Base-by-base conservation (phyloP, 108 stramenopile species). In the Nitzschia sp. region DNA sequence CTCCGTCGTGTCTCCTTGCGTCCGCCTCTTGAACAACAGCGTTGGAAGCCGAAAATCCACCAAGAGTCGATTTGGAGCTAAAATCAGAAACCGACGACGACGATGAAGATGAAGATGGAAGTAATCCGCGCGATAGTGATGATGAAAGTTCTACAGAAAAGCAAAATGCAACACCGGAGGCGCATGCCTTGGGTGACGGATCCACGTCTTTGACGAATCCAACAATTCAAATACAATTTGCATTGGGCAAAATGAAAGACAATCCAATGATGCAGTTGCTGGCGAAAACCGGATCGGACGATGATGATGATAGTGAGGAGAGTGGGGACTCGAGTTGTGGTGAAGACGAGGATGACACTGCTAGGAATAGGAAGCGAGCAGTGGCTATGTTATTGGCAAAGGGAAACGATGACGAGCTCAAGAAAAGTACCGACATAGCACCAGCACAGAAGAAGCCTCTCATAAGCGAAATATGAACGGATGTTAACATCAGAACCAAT, bases 211-310 rank as follows among this genome's bases (percentile, higher is more conserved):
- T n/a, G n/a, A n/a, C 49, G 18, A 8, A 51, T 19, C 76, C 76
- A 13, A 77, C 67, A 15, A 77, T 77, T 42, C 59, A 77, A 59
- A 49, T 77, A 29, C 31, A 64, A 46, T 77, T 77, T 28, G 54
- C 68, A n/a, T n/a, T 77, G 26, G 74, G 74, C 2, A 36, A 48
- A 21, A 21, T 68, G 51, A 36, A 48, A 1, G 56, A 47, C 3
- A 77, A 77, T 66, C 76, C 76, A 3, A 26, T 70, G 45, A 59
- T 66, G 69, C 29, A 70, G 32, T 36, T 66, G 6, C 27, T 77
- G n/a, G 55, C 30, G 1, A 49, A 60, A 1, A 26, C 48, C 25
- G 23, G 38, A 3, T 49, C 1, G 13, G 54, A 57, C 11, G 64
- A 68, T 30, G 62, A 55, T 47, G 61, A 63, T 30, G 54, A 38